Evolutionary conservation across 768 basidiomycete genomes (phyloP).

Genomic region (Tricholoma terreum): DNA sequence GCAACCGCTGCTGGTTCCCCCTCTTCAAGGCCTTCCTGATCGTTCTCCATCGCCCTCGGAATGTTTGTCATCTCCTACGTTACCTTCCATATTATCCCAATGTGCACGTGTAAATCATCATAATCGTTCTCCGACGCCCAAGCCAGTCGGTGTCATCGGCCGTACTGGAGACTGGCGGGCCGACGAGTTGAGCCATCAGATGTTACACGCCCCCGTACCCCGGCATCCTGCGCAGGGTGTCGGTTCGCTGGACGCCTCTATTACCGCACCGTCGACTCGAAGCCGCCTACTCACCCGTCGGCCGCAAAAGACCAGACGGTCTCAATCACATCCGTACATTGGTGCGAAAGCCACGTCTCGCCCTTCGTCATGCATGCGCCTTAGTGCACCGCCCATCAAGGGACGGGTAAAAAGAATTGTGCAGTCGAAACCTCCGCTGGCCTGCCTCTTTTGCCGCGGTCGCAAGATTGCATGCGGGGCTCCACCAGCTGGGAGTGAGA

Average conservation of each 20-base stretch:
- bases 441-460: conserved; percentile 48
- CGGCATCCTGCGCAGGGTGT: not conserved
- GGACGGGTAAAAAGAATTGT: conserved; percentile 3
- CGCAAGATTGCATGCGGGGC: conserved; percentile 53
- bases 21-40: not conserved
- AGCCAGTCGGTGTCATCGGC: not conserved
- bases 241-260: not conserved
- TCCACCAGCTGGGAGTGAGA: conserved; percentile 33
- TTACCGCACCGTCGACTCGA: not conserved
- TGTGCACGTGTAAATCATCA: not conserved
- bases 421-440: conserved; percentile 39
- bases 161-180: not conserved
- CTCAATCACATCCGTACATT: not conserved
- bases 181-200: not conserved
- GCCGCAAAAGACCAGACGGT: not conserved
- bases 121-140: not conserved
- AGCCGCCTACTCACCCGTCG: not conserved
- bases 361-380: not conserved
- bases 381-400: not conserved
- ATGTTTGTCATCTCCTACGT: not conserved
- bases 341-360: not conserved
- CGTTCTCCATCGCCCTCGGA: not conserved
- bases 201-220: conserved; percentile 2
- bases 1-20: not conserved
- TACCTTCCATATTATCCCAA: not conserved